Evolutionary conservation across 2,329 filamentous ascomycete genomes (phyloP), one percentile per base, ranked within the genome.

Genomic region (Nigrospora osmanthi): DNA sequence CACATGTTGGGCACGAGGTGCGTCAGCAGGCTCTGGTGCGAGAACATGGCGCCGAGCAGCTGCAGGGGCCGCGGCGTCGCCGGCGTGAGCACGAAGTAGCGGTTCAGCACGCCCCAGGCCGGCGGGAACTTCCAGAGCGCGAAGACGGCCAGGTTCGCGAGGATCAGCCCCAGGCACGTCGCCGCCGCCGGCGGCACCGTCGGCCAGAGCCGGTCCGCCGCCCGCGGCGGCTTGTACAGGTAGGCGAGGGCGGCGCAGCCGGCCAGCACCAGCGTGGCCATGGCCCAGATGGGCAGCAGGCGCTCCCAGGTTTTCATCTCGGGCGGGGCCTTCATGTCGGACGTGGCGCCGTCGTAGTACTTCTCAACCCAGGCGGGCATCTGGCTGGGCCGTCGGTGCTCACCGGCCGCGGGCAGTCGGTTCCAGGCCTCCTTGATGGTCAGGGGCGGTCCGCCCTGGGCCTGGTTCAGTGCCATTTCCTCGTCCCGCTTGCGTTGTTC

Each of bases 1-100:
- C 73, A 53, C 76, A 87, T 81, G 64, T 91, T 91, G 36, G 71
- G 58, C 19, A 71, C 48, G 34, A 87, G 60, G 61, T 93, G 87
- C 39, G 62, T 56, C 15, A 81, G 52, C 15, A 81, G 52, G 3
- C 63, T 66, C 44, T 85, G 77, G 66, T 93, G 87, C 16, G 81
- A 85, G 66, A 89, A 87, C 41, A 78, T 67, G 52, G 79, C 78
- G 32, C 79, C 78, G 28, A 91, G 56, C 49, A 87, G 62, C 50
- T 76, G 75, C 16, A 79, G 47, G 4, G 84, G 74, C 49, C 74
- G 74, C 10, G 86, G 84, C 42, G 80, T 80, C 7, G 79, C 83
- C 7, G 83, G 73, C 10, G 81, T 68, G 33, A 83, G 61, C 35
- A 85, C 68, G 64, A 87, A 81, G 66, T 84, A 84, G 50, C 71